Evolutionary conservation across 306 rosid species (phyloP).

Genomic region (Potentilla sterilis): DNA sequence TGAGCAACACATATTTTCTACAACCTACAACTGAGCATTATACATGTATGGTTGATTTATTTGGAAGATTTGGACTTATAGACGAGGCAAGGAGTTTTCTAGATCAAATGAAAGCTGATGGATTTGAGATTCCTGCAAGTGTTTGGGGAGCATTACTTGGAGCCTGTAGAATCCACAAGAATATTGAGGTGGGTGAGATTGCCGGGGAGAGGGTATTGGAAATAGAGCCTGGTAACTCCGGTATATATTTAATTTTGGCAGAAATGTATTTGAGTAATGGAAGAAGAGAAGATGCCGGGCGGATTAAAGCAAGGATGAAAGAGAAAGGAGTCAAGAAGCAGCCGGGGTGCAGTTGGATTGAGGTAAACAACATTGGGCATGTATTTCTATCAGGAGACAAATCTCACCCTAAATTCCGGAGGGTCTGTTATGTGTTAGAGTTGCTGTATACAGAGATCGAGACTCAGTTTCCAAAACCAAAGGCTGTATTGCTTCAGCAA

Average conservation of each 20-base stretch:
- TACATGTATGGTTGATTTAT: constrained; percentile 51
- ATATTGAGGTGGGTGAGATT: constrained; percentile 37
- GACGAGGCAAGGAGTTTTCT: constrained; percentile 40
- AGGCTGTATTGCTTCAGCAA: constrained; percentile 20
- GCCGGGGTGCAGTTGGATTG: constrained; percentile 62
- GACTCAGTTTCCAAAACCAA: constrained; percentile 14
- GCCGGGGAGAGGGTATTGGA: constrained; percentile 47
- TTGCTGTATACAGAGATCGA: constrained; percentile 38
- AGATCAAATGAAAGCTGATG: constrained; percentile 38
- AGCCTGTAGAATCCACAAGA: constrained; percentile 53
- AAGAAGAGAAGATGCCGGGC: constrained; percentile 38
- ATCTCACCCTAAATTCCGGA: constrained; percentile 36
- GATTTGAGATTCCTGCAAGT: constrained; percentile 45
- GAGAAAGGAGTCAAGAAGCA: constrained; percentile 53
- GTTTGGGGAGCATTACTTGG: constrained; percentile 64
- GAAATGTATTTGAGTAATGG: constrained; percentile 38
- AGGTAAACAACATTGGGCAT: constrained; percentile 31
- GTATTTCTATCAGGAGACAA: constrained; percentile 52
- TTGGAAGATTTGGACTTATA: constrained; percentile 54
- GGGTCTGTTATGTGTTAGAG: constrained; percentile 28
- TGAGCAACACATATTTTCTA: constrained; percentile 34
- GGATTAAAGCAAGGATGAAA: constrained; percentile 44
- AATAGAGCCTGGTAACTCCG: constrained; percentile 46
- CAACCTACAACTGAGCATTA: constrained; percentile 46
- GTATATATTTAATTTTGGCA: constrained; percentile 49